phyloP scores from a whole-genome alignment of 2,329 filamentous ascomycete species.

The Botrytis medusae region DNA sequence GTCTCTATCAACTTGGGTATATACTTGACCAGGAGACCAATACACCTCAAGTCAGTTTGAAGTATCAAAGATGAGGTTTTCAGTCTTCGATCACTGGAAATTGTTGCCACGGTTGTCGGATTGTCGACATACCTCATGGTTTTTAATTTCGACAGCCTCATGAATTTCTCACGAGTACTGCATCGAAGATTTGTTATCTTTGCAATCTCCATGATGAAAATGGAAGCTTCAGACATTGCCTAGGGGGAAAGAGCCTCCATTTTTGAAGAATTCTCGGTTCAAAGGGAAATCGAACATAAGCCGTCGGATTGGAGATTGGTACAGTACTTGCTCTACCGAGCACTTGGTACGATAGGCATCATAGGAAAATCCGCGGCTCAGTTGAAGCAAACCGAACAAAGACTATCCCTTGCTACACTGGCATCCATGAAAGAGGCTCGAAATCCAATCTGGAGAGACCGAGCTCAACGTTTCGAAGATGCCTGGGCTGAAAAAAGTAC shows the following conservation, averaged over 20 bases:
- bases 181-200: neutral
- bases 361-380: neutral
- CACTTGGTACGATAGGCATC: neutral
- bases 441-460: neutral
- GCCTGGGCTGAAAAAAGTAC: neutral
- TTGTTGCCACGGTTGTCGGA: neutral
- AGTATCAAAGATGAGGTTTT: neutral
- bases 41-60: neutral
- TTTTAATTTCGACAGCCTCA: neutral
- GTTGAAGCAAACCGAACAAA: neutral
- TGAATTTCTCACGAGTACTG: neutral
- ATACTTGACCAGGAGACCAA: neutral
- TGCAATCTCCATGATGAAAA: neutral
- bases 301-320: neutral
- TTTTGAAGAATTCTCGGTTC: neutral
- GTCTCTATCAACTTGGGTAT: neutral
- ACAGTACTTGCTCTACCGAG: neutral
- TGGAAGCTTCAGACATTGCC: neutral
- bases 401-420: neutral
- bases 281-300: neutral
- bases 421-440: neutral
- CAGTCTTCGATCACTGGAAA: neutral
- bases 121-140: neutral
- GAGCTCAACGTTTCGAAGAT: neutral
- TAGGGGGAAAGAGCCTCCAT: neutral